phyloP scores from a whole-genome alignment of 148 eudicot genomes.

The Rhododendron henanense region DNA sequence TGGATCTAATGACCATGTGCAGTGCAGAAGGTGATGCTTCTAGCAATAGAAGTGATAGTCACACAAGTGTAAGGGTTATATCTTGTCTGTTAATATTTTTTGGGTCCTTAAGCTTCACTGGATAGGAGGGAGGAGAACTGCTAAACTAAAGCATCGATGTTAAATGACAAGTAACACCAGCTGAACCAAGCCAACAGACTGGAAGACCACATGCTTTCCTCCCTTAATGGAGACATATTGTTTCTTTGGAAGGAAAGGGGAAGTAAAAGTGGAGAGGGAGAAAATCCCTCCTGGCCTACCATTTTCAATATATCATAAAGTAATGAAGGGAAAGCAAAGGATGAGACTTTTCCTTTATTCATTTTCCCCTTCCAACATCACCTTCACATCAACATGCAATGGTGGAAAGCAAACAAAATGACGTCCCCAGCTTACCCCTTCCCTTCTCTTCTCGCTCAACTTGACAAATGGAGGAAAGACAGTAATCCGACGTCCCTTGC shows the following conservation, averaged over 20 bases:
- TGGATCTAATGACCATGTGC: constrained; percentile 10
- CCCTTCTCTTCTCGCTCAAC: neutral
- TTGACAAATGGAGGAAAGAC: neutral
- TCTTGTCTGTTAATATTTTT: neutral
- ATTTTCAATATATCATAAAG: neutral
- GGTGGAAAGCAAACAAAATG: neutral
- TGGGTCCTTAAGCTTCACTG: neutral
- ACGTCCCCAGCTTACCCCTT: neutral
- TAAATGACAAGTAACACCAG: neutral
- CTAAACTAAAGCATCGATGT: neutral
- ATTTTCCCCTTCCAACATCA: neutral
- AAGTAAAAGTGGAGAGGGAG: neutral
- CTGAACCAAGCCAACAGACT: neutral
- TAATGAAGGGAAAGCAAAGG: neutral
- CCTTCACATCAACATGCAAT: neutral
- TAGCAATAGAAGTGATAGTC: constrained; percentile 39
- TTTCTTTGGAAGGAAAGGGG: neutral
- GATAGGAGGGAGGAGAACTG: neutral
- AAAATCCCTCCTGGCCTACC: neutral
- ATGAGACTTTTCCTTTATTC: neutral
- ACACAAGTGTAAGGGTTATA: constrained; percentile 36
- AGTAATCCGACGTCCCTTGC: neutral
- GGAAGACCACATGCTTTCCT: neutral
- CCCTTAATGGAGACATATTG: neutral
- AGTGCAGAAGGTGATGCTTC: constrained; percentile 52